These are phyloP conservation scores for Kuraishia piskuri DNA, from an alignment of 805 yeast species.

Conservation along the genomic window DNA sequence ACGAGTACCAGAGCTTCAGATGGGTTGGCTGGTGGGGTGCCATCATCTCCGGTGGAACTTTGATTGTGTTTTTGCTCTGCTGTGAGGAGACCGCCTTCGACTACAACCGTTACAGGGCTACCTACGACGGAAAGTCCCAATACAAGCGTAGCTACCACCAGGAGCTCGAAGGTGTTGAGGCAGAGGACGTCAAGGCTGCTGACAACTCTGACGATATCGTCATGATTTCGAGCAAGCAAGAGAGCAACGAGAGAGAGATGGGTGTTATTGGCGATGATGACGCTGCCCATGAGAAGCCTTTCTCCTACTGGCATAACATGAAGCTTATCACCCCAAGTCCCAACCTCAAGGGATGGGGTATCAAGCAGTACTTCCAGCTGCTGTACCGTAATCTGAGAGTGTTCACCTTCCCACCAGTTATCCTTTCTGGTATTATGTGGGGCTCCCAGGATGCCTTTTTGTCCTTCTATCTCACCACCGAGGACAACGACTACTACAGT, in stretches of 20 bases:
- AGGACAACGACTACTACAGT: slow-evolving; percentile 53
- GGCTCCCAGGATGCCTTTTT: slow-evolving; percentile 71
- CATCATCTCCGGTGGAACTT: slow-evolving; percentile 49
- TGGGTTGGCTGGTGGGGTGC: slow-evolving; percentile 74
- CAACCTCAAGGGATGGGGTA: slow-evolving; percentile 53
- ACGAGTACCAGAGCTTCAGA: slow-evolving; percentile 43
- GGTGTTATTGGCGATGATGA: not conserved
- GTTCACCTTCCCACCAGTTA: slow-evolving; percentile 46
- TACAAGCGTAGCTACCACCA: not conserved
- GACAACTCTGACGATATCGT: not conserved
- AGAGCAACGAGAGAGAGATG: not conserved
- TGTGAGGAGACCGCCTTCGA: slow-evolving; percentile 71
- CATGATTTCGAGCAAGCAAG: not conserved
- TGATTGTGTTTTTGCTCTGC: slow-evolving; percentile 45
- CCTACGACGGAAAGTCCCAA: slow-evolving; percentile 23
- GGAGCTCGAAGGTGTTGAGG: not conserved
- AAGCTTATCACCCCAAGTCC: slow-evolving; percentile 41
- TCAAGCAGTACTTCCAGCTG: slow-evolving; percentile 30
- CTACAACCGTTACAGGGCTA: slow-evolving; percentile 32
- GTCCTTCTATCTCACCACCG: slow-evolving; percentile 65
- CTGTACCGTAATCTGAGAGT: slow-evolving; percentile 20
- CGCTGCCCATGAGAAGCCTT: slow-evolving; percentile 13
- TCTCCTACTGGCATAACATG: slow-evolving; percentile 22
- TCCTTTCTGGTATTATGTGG: slow-evolving; percentile 63
- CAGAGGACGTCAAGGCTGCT: not conserved